Percentiles rank a stretch among this genome's conserved stretches.
These are phyloP conservation scores for Eucalyptus pauciflora DNA, from an alignment of 345 rosid species.

Conservation along the genomic window DNA sequence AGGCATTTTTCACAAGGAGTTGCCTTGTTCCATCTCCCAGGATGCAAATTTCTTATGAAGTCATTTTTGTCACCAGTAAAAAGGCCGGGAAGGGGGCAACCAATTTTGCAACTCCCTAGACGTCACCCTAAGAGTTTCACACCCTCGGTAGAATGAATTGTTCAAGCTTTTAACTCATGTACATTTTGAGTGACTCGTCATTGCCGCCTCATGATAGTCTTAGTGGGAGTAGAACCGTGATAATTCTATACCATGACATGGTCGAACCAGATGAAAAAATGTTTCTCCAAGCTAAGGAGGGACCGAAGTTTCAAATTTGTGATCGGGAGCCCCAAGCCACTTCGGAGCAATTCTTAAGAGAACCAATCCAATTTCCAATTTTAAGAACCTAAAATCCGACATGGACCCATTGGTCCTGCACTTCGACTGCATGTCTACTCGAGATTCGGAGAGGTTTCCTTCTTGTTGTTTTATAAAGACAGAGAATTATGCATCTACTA, in stretches of 20 bases:
- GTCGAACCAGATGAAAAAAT: background rate
- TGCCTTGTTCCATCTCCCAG: background rate
- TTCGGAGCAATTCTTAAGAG: background rate
- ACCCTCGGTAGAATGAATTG: background rate
- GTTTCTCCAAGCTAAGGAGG: background rate
- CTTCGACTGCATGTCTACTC: background rate
- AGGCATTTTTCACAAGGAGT: background rate
- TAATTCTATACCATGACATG: background rate
- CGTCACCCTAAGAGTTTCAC: background rate
- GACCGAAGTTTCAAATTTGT: background rate
- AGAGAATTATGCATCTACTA: rapidly evolving
- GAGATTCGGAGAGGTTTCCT: background rate
- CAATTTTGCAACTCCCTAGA: background rate
- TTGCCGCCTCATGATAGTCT: background rate
- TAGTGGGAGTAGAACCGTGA: background rate
- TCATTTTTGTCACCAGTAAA: background rate
- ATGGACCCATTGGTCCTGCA: background rate
- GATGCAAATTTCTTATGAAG: background rate
- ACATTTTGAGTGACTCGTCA: background rate
- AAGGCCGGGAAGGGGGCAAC: background rate
- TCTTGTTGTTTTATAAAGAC: background rate
- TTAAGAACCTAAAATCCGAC: background rate
- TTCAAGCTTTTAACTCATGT: rapidly evolving
- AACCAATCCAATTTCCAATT: too few relatives aligned
- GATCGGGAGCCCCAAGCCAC: background rate